Evolutionary conservation across 495 filamentous ascomycete genomes (phyloP).

Genomic region (Aspergillus bridgeri): DNA sequence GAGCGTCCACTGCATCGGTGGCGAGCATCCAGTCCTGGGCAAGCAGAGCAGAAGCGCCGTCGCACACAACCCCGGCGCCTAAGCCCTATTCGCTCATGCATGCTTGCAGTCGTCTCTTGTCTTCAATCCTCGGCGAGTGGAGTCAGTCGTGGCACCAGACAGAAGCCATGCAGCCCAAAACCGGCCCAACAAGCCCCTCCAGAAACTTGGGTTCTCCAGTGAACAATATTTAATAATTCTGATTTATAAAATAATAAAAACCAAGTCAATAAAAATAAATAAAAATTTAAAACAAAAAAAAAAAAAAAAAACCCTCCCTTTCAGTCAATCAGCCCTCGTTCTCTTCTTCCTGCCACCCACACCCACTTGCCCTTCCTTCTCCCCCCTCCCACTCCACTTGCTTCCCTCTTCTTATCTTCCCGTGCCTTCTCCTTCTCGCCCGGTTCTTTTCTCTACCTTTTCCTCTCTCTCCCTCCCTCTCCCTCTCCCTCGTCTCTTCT

Average conservation of each 20-base stretch:
- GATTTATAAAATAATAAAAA: no score
- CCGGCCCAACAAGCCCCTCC: conserved; percentile 45
- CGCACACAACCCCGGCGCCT: conserved; percentile 8
- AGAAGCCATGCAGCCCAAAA: conserved; percentile 29
- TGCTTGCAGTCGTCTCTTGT: conserved; percentile 38
- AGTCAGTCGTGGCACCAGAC: conserved; percentile 47
- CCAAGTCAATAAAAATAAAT: no score
- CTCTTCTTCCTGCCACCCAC: conserved; percentile 11
- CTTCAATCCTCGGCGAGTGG: conserved; percentile 15
- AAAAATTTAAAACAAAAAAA: no score
- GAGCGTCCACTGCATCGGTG: no score
- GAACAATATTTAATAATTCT: no score
- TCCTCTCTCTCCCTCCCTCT: conserved; percentile 20
- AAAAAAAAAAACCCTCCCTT: no score
- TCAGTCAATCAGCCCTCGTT: conserved; percentile 11
- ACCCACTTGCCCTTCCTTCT: conserved; percentile 10
- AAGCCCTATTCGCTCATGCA: conserved; percentile 40
- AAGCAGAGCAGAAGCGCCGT: no score
- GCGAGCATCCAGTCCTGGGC: no score
- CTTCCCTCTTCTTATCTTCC: conserved; percentile 10
- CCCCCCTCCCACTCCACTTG: conserved; percentile 9
- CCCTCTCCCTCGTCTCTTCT: conserved; percentile 14
- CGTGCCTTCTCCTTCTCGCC: conserved; percentile 4
- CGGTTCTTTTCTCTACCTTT: not conserved
- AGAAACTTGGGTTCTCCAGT: no score